These are phyloP conservation scores for Saccharomycopsis crataegensis DNA, from an alignment of 1,139 yeast species.

Conservation along the genomic window DNA sequence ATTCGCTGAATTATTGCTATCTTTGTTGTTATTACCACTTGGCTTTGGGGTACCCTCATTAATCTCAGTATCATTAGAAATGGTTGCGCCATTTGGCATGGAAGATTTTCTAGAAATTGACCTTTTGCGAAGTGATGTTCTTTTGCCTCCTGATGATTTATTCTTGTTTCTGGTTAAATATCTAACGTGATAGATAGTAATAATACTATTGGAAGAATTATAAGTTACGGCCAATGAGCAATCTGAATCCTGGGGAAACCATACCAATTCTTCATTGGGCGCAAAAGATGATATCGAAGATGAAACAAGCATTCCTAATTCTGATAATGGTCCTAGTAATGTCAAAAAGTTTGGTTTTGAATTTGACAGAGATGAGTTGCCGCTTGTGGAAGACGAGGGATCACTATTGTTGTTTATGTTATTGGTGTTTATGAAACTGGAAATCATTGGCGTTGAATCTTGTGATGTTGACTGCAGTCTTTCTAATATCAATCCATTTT, in stretches of 20 bases:
- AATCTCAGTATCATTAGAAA: not conserved
- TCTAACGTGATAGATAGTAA: constrained; percentile 46
- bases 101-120: constrained; percentile 15
- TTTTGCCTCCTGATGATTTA: constrained; percentile 5
- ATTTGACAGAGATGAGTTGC: not conserved
- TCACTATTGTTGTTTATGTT: constrained; percentile 4
- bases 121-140: constrained; percentile 8
- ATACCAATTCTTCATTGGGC: constrained; percentile 46
- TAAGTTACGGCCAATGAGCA: constrained; percentile 46
- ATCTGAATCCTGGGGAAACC: constrained; percentile 38
- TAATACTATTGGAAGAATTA: constrained; percentile 36
- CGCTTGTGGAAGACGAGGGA: not conserved
- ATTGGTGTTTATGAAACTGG: not conserved
- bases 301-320: constrained; percentile 58
- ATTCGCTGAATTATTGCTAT: not conserved
- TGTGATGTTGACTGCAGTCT: not conserved
- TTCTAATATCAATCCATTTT: constrained; percentile 58
- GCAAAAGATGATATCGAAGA: constrained; percentile 65
- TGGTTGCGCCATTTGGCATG: not conserved
- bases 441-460: constrained; percentile 1
- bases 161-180: constrained; percentile 29
- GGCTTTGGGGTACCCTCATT: too few relatives aligned
- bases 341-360: constrained; percentile 34
- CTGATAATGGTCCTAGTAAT: constrained; percentile 61
- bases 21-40: constrained; percentile 8